phyloP scores from a whole-genome alignment of 2,329 filamentous ascomycete species.

The Penicillium verrucosum region DNA sequence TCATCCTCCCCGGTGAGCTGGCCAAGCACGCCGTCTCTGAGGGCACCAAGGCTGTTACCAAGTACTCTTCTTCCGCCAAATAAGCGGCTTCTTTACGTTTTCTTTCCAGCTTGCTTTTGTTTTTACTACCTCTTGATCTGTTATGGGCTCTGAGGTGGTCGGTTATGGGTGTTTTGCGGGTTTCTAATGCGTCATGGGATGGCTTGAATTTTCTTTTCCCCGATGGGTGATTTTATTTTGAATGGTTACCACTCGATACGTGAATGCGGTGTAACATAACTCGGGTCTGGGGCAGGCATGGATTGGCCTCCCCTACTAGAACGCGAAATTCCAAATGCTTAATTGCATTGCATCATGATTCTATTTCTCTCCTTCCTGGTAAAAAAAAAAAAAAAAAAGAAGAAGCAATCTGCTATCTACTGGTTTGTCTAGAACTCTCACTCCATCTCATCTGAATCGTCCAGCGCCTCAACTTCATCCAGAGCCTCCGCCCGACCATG shows the following conservation, averaged over 20 bases:
- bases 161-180: conserved; percentile 46
- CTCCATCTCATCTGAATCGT: conserved; percentile 56
- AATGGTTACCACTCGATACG: conserved; percentile 42
- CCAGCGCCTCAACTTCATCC: conserved; percentile 85
- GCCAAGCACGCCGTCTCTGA: conserved; percentile 99
- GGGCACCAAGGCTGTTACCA: conserved; percentile 99
- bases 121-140: conserved; percentile 42
- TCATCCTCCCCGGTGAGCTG: conserved; percentile 97
- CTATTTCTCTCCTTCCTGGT: conserved; percentile 5
- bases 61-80: conserved; percentile 99
- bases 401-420: neutral
- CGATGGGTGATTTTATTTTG: conserved; percentile 41
- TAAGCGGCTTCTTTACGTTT: conserved; percentile 62
- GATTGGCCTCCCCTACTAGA: conserved; percentile 33
- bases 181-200: conserved; percentile 51
- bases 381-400: neutral
- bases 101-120: conserved; percentile 50
- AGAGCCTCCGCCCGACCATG: conserved; percentile 69
- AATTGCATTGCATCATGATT: conserved; percentile 26
- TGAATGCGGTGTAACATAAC: conserved; percentile 48
- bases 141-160: conserved; percentile 43
- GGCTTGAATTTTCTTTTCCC: conserved; percentile 42
- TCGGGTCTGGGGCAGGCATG: conserved; percentile 37
- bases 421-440: neutral
- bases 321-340: conserved; percentile 38